Evolutionary conservation across 305 asterid genomes (phyloP).

Genomic region (Solanum hybrid): DNA sequence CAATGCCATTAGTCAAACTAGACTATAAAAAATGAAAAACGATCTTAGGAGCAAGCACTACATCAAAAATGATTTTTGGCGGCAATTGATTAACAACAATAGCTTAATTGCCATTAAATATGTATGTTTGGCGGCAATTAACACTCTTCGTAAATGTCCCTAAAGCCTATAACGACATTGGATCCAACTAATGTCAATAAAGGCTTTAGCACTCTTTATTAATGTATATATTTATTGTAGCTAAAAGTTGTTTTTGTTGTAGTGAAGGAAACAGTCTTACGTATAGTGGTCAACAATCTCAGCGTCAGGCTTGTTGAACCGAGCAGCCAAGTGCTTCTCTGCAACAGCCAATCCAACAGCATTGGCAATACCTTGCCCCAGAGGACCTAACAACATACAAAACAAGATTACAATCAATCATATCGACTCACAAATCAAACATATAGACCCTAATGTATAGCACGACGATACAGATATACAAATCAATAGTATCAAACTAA

Average conservation of each 20-base stretch:
- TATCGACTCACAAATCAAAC: background rate
- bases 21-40: background rate
- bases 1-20: slow-evolving; percentile 7
- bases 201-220: too few species aligned
- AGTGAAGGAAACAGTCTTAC: slow-evolving; percentile 22
- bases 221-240: background rate
- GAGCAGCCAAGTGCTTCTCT: slow-evolving; percentile 80
- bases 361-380: slow-evolving; percentile 87
- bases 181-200: background rate
- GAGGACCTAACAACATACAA: slow-evolving; percentile 52
- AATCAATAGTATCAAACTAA: background rate
- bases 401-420: slow-evolving; percentile 10
- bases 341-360: slow-evolving; percentile 90
- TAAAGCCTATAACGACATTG: background rate
- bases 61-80: background rate
- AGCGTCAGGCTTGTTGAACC: slow-evolving; percentile 65
- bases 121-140: background rate
- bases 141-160: background rate
- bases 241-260: background rate
- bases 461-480: background rate
- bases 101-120: background rate
- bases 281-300: slow-evolving; percentile 79
- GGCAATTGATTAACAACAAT: background rate
- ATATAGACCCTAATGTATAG: slow-evolving; percentile 2
- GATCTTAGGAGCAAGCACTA: background rate